Conservation (phyloP, 495 filamentous ascomycete species). For the Evernia prunastri region DNA sequence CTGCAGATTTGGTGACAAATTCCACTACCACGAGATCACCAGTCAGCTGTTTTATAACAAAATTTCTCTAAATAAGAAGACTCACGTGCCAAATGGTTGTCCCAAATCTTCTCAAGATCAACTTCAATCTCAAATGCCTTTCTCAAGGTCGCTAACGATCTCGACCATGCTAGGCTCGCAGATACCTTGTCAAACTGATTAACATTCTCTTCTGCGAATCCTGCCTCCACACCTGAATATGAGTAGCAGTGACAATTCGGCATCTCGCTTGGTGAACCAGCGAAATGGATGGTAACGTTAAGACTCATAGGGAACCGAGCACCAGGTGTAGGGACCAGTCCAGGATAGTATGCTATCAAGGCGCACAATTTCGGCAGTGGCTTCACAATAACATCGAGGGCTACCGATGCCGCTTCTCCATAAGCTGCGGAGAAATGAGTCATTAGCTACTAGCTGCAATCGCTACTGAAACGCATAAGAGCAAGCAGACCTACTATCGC, state of each 20-base stretch:
- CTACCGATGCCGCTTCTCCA: slow-evolving; percentile 52
- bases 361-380: slow-evolving; percentile 44
- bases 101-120: slow-evolving; percentile 53
- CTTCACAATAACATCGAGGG: slow-evolving; percentile 49
- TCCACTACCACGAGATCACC: slow-evolving; percentile 19
- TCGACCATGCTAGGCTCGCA: slow-evolving; percentile 49
- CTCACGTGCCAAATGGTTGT: slow-evolving; percentile 53
- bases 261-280: slow-evolving; percentile 28
- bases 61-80: slow-evolving; percentile 21
- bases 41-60: background rate
- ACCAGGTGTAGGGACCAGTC: slow-evolving; percentile 44
- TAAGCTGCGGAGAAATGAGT: slow-evolving; percentile 36
- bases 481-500: slow-evolving; percentile 41
- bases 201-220: slow-evolving; percentile 53
- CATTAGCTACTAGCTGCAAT: background rate
- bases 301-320: slow-evolving; percentile 44
- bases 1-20: slow-evolving; percentile 27
- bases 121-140: slow-evolving; percentile 54
- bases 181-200: slow-evolving; percentile 48
- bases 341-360: slow-evolving; percentile 57
- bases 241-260: slow-evolving; percentile 33
- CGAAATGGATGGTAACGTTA: slow-evolving; percentile 49
- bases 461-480: background rate
- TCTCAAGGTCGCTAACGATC: slow-evolving; percentile 44
- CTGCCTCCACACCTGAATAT: slow-evolving; percentile 43